Evolutionary conservation across 1,284 basidiomycete species (phyloP), one percentile per base, ranked within the genome.

Genomic region (Fomes fomentarius): DNA sequence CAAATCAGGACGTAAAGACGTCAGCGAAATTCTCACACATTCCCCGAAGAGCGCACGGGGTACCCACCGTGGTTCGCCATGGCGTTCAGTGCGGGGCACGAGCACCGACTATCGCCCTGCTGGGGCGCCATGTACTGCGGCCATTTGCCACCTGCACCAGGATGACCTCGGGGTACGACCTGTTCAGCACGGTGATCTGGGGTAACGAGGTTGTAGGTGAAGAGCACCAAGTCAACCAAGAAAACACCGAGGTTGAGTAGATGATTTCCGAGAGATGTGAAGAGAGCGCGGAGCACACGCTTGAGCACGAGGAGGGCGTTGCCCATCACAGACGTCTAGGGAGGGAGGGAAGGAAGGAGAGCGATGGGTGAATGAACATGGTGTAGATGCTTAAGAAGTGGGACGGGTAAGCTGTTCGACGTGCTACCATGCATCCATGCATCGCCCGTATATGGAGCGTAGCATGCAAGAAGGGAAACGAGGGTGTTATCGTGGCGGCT

Each of bases 61-160:
- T n/a, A 50, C 79, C 40, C 56, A 87, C 87, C 88, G 54, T 89
- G 87, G 67, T 89, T 89, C 6, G 87, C 85, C 79, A 91, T 74
- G 0, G 87, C 84, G 61, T 91, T 91, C 56, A 91, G 67, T 2
- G 79, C 85, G 2, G 89, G 89, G 61, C 89, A 91, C 5, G 81
- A 78, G 60, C 80, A 81, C 6, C 89, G 75, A 62, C 87, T 89
- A 60, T 90, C 88, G 0, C 78, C 81, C 19, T 81, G 76, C 56
- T 69, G 71, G 0, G 87, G 81, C 3, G 83, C 68, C 1, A 76
- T 69, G 62, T 76, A 90, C 59, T 83, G 79, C 1, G 89, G 88
- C 89, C 89, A 91, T 47, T 78, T 68, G 0, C 89, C 88, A n/a
- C 73, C 79, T 47, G 73, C 78, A 0, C 89, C 89, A 2, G 81